Evolutionary conservation across 73 alveolate genomes (phyloP), one percentile per base, ranked within the genome.

Genomic region (Chromera velia): DNA sequence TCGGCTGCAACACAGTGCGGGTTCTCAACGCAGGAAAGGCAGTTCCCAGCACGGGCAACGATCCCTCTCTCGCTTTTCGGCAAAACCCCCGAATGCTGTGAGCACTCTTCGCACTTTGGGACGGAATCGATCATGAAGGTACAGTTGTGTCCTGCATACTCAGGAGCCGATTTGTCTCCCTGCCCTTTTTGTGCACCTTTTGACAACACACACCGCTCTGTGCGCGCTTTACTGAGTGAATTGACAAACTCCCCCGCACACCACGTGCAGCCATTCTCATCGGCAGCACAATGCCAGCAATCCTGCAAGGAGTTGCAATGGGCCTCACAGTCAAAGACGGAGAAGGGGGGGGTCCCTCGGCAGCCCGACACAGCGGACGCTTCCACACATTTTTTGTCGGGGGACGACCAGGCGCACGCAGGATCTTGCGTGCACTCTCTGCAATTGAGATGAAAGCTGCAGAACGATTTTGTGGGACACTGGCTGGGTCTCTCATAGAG

Each of bases 221-320:
- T 0, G 31, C 71, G 71, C 28, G 71, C 30, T n/a, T n/a, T n/a
- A 6, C 33, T 63, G 31, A 18, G 28, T 29, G 26, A 29, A 32
- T 63, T 32, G 9, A 63, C 22, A 0, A 63, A 32, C 31, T 63
- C 71, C 28, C 71, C 71, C 28, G 71, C 26, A n/a, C 71, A 63
- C 71, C 71, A 63, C 9, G 71, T 63, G 71, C 71, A 63, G 71
- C 71, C 28, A 1, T 27, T 32, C 71, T 63, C 31, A 27, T 63
- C 71, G 0, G 28, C 71, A n/a, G 28, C 28, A 32, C 71, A 63
- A n/a, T 9, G 22, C 13, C 33, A 19, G 71, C 71, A 63, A 63
- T n/a, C 28, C 19, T 32, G 71, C 17, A 63, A 32, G 71, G 34
- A 29, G 28, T 63, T 63, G 71, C 71, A 63, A n/a, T 63, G 71